Base-by-base conservation (phyloP, 768 basidiomycete species). In the Hydnomerulius pinastri region DNA sequence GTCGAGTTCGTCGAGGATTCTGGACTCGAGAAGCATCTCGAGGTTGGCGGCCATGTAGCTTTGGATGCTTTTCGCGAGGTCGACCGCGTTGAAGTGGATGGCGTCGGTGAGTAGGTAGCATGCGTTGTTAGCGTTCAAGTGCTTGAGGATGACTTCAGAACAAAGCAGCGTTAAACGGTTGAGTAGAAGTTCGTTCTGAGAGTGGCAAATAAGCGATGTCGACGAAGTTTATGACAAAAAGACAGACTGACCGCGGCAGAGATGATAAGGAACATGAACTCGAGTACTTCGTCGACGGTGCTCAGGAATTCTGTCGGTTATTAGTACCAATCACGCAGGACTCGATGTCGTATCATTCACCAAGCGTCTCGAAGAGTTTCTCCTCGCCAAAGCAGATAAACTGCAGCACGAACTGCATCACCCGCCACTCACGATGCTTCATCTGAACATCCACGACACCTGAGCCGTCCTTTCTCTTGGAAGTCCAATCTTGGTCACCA, bases 241-340 rank as follows among this genome's bases (percentile, higher is more conserved):
- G 41, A 47, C 2, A 23, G 24, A 73, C 81, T 65, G 64, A 94
- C 92, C 29, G 94, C 92, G 15, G 83, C 86, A 29, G 86, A 85
- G 68, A 97, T 81, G 13, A 98, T 85, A 18, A 86, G 82, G 54
- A 97, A 92, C 71, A 93, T 80, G 56, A 94, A 91, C 53, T 92
- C 87, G 49, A 98, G 67, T 25, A 92, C 73, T 29, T 88, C 83
- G 48, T 98, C 92, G 5, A 83, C 70, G 2, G 79, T 80, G 21
- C 79, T 60, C 3, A 79, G 70, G 59, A 83, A 87, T 43, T 87
- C 88, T 88, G 60, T 37, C 43, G 36, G n/a, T 8, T 6, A 28
- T 59, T 44, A 25, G 55, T 38, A 48, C 48, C 6, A 33, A 15
- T 30, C 46, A 41, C 15, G 13, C 27, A 39, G 21, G n/a, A 37